Evolutionary conservation across 2,329 filamentous ascomycete genomes (phyloP).

Genomic region (Cercospora zeae-maydis): DNA sequence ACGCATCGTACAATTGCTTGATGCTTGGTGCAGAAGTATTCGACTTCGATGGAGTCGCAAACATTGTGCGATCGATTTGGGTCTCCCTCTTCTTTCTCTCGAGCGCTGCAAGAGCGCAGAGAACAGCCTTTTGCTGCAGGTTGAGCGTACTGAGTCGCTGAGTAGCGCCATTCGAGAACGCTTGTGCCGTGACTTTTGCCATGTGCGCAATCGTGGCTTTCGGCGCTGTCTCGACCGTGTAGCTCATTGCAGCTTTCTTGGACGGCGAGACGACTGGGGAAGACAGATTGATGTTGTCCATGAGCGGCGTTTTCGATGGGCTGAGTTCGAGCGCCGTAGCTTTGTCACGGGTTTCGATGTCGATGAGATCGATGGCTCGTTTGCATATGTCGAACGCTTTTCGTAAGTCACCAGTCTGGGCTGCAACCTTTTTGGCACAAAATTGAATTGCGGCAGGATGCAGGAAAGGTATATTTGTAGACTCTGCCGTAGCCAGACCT

Average conservation of each 20-base stretch:
- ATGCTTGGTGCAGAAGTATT: slow-evolving; percentile 65
- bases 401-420: slow-evolving; percentile 87
- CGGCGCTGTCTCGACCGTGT: slow-evolving; percentile 77
- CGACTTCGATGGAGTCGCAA: slow-evolving; percentile 43
- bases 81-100: slow-evolving; percentile 66
- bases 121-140: slow-evolving; percentile 90
- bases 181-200: slow-evolving; percentile 82
- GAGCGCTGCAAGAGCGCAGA: slow-evolving; percentile 84
- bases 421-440: slow-evolving; percentile 89
- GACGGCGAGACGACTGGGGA: slow-evolving; percentile 48
- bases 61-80: slow-evolving; percentile 31
- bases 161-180: slow-evolving; percentile 82
- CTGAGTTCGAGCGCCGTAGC: slow-evolving; percentile 55
- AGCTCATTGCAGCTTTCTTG: slow-evolving; percentile 37
- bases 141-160: slow-evolving; percentile 86
- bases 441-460: slow-evolving; percentile 92
- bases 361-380: slow-evolving; percentile 82
- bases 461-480: slow-evolving; percentile 70
- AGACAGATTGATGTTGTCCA: slow-evolving; percentile 75
- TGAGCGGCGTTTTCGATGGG: slow-evolving; percentile 71
- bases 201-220: slow-evolving; percentile 86
- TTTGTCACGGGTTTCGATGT: slow-evolving; percentile 74
- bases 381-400: slow-evolving; percentile 95
- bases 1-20: slow-evolving; percentile 79
- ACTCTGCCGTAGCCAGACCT: slow-evolving; percentile 50